Base-by-base conservation (phyloP, 371 early-diverging fungal species). In the Caulochytrium protostelioides region DNA sequence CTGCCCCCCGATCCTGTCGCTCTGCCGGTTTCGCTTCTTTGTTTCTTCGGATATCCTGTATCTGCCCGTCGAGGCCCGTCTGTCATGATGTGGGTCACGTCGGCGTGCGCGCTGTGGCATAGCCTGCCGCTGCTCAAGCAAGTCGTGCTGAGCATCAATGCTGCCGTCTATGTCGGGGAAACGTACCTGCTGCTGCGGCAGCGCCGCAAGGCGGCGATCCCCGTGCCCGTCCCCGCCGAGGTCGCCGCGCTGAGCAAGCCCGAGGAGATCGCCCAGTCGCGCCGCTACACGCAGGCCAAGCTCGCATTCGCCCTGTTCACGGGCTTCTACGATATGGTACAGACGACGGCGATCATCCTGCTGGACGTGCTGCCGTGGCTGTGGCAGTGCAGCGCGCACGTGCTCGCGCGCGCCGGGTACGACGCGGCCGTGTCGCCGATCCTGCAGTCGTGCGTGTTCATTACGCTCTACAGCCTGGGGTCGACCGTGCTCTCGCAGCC, bases 151-250 rank as follows among this genome's bases (percentile, higher is more conserved):
- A 56, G 46, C 1, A 74, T 84, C 36, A 65, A 74, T 22, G 63
- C 58, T 52, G 46, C 48, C 18, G 63, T 74, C 16, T 76, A 67
- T 48, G 43, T 41, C 2, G 70, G 76, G 59, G 74, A 76, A 35
- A 67, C 65, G 30, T 77, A 75, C 39, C 47, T 78, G 12, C 66
- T 67, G 72, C 71, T 62, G 50, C 77, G 89, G 32, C 85, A 87
- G 54, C 71, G 78, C 50, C 52, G 58, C 7, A 70, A 72, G 30
- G 58, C 60, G 34, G 48, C 65, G 18, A 63, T 72, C 22, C 75
- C 79, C 35, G 58, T 46, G 38, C 64, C 76, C 6, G 47, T 81
- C 19, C 49, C 59, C 13, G 57, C 68, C 37, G 18, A 27, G 4
- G 31, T 34, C 18, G 18, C 41, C 14, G 9, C 26, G 22, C n/a